Evolutionary conservation across 1,284 basidiomycete species (phyloP).

Genomic region (Hemileia vastatrix): DNA sequence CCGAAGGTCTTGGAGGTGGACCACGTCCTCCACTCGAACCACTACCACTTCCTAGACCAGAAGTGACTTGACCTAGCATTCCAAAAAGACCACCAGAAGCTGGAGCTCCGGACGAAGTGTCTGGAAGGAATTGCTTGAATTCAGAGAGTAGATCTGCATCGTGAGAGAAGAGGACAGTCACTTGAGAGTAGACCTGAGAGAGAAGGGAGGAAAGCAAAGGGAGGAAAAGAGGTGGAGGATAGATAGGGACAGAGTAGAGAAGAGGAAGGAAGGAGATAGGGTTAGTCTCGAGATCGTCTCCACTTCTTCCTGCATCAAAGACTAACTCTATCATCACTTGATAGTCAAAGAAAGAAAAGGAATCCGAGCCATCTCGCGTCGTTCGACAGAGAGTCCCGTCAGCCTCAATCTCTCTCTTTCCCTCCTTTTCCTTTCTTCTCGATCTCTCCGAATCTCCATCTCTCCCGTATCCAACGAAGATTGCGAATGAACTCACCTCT

Average conservation of each 20-base stretch:
- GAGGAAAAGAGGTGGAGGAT: constrained; percentile 14
- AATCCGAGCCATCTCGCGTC: too few relatives aligned
- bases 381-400: background rate
- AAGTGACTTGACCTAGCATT: constrained; percentile 45
- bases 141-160: constrained; percentile 84
- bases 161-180: constrained; percentile 80
- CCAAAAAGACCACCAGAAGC: constrained; percentile 45
- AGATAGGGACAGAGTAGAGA: constrained; percentile 5
- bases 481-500: constrained; percentile 68
- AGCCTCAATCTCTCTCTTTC: background rate
- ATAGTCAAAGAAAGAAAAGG: background rate
- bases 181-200: constrained; percentile 79
- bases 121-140: constrained; percentile 92
- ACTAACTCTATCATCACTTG: too few relatives aligned
- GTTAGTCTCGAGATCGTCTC: constrained; percentile 26
- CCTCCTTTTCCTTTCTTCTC: background rate
- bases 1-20: constrained; percentile 9
- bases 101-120: constrained; percentile 43
- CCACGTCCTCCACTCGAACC: constrained; percentile 13
- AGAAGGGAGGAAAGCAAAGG: constrained; percentile 33
- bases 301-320: background rate
- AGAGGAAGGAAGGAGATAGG: constrained; percentile 23
- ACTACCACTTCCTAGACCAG: constrained; percentile 29
- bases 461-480: too few relatives aligned
- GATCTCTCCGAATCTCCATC: too few relatives aligned